A percentile compares a stretch with the other conserved stretches of the same genome.
Conservation (phyloP, 2,329 filamentous ascomycete genomes). For the Fusarium tjaetaba region DNA sequence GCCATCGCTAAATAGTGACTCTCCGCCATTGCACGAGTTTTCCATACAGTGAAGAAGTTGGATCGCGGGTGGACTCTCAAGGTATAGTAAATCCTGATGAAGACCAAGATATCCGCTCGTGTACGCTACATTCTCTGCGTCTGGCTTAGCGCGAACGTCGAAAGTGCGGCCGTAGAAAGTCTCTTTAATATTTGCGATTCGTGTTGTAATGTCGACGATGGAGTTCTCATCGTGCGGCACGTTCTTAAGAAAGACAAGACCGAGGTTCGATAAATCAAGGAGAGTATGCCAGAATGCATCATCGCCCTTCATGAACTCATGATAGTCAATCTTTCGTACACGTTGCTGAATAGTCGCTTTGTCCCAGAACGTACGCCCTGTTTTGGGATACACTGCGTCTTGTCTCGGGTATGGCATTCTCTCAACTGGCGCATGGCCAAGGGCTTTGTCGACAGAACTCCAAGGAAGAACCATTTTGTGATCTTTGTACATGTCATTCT, state of each 20-base stretch:
- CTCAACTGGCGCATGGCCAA: conserved; percentile 38
- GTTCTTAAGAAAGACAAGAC: conserved; percentile 79
- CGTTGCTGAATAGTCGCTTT: conserved; percentile 48
- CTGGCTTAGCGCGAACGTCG: conserved; percentile 82
- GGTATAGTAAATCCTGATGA: conserved; percentile 94
- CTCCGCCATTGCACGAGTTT: conserved; percentile 81
- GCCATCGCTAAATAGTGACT: conserved; percentile 86
- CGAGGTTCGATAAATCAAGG: conserved; percentile 69
- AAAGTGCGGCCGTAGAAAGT: conserved; percentile 94
- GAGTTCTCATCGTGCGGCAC: conserved; percentile 75
- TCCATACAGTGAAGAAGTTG: conserved; percentile 91
- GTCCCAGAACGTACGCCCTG: conserved; percentile 56
- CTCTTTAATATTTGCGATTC: conserved; percentile 81
- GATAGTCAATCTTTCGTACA: conserved; percentile 72
- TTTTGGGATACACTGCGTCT: conserved; percentile 45
- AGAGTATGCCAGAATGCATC: conserved; percentile 69
- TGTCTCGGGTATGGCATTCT: conserved; percentile 39
- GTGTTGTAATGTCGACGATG: conserved; percentile 73
- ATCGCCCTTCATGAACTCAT: conserved; percentile 73
- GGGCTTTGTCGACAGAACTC: conserved; percentile 49
- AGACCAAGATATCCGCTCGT: conserved; percentile 84
- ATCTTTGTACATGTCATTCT: conserved; percentile 52
- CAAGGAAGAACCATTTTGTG: conserved; percentile 50
- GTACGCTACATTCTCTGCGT: conserved; percentile 93
- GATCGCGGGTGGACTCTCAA: conserved; percentile 79